Conservation (phyloP, 805 yeast species). For the Scheffersomyces stipitis region DNA sequence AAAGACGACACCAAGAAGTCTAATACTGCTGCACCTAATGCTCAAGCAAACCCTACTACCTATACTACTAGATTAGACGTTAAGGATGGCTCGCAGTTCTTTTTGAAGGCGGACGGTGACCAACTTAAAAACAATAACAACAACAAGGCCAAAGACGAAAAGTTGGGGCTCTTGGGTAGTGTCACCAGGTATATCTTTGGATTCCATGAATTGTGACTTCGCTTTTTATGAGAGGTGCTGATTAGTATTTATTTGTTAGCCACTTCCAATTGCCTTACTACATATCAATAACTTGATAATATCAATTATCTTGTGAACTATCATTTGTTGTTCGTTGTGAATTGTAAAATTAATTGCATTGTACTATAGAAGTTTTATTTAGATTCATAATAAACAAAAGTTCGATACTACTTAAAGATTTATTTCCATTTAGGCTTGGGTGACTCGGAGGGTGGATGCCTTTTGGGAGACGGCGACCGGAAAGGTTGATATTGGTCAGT, state of each 20-base stretch:
- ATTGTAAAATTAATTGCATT: no score
- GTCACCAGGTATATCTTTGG: constrained; percentile 40
- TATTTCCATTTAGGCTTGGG: not conserved
- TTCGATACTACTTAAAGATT: no score
- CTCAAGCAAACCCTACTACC: constrained; percentile 1
- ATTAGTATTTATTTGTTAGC: no score
- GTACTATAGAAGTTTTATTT: no score
- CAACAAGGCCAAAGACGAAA: constrained; percentile 21
- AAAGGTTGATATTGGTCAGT: not conserved
- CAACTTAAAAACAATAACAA: constrained; percentile 16
- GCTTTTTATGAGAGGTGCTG: no score
- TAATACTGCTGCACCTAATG: not conserved
- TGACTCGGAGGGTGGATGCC: constrained; percentile 6
- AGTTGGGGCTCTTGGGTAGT: constrained; percentile 33
- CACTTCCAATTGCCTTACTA: no score
- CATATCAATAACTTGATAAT: no score
- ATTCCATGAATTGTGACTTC: constrained; percentile 39
- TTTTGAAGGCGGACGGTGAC: constrained; percentile 28
- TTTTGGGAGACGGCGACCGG: constrained; percentile 2
- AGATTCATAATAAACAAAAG: not conserved
- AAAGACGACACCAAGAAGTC: constrained; percentile 3
- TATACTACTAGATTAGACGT: constrained; percentile 34
- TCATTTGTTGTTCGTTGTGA: no score
- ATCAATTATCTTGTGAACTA: no score
- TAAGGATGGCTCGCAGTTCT: constrained; percentile 40